Percentiles rank a stretch among this genome's conserved stretches.
Conservation (phyloP, 1,139 yeast species). For the Suhomyces wounanorum region DNA sequence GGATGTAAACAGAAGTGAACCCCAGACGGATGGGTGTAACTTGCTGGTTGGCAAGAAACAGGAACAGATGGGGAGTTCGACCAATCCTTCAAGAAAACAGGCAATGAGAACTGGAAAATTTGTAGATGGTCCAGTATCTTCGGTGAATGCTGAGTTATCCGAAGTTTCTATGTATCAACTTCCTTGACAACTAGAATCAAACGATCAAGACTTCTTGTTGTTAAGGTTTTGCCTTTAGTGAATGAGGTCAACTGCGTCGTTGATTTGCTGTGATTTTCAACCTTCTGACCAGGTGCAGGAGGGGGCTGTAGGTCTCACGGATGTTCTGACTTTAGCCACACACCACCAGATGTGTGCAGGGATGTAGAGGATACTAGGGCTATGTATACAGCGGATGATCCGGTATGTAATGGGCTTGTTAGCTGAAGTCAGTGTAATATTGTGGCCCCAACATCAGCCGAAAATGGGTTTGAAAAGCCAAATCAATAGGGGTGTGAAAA, state of each 20-base stretch:
- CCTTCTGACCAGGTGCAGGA: constrained; percentile 11
- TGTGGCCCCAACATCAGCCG: not conserved
- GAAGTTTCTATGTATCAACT: not conserved
- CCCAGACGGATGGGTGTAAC: not conserved
- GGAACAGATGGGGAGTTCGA: not conserved
- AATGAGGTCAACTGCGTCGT: constrained; percentile 7
- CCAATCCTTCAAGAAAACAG: not conserved
- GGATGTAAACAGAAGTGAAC: not conserved
- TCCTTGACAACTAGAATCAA: constrained; percentile 1
- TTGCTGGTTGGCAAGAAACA: not conserved
- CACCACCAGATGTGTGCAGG: constrained; percentile 2
- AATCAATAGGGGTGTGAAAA: not conserved
- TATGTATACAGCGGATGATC: not conserved
- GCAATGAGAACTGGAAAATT: not conserved
- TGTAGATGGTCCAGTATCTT: not conserved
- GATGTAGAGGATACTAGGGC: not conserved
- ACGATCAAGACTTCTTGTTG: constrained; percentile 2
- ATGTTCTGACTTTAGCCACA: constrained; percentile 3
- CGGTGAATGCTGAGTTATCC: not conserved
- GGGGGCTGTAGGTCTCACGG: constrained; percentile 6
- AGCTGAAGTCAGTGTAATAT: not conserved
- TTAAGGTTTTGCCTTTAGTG: not conserved
- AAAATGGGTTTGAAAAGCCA: not conserved
- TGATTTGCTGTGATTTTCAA: constrained; percentile 13
- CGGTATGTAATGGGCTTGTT: not conserved